A percentile compares a stretch with the other conserved stretches of the same genome.
Conservation (phyloP, 495 filamentous ascomycete genomes). For the Aspergillus haitiensis region DNA sequence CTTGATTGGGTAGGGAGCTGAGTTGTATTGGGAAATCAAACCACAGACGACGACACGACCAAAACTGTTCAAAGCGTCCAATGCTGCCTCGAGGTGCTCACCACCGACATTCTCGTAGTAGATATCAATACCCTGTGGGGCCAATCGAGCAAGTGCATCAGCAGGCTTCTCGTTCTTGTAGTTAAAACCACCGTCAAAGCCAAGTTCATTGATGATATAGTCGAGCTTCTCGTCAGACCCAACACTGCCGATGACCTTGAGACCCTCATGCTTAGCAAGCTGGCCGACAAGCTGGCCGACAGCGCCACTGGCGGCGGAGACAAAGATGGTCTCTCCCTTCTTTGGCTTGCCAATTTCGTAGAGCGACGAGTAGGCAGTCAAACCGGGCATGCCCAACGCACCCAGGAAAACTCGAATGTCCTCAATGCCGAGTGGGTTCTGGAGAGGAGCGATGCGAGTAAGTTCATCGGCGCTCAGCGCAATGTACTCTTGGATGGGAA, state of each 20-base stretch:
- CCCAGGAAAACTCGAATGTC: conserved; percentile 60
- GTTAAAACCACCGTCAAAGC: conserved; percentile 72
- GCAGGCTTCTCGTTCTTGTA: conserved; percentile 71
- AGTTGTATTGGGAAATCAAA: conserved; percentile 81
- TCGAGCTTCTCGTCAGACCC: conserved; percentile 68
- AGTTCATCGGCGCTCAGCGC: conserved; percentile 33
- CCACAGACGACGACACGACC: conserved; percentile 72
- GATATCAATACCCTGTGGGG: conserved; percentile 85
- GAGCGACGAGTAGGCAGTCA: conserved; percentile 79
- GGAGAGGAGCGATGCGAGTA: conserved; percentile 34
- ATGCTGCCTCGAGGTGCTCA: conserved; percentile 76
- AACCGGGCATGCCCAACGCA: conserved; percentile 81
- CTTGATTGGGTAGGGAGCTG: conserved; percentile 62
- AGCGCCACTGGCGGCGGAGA: conserved; percentile 78
- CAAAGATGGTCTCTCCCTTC: conserved; percentile 86
- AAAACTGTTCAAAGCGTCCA: conserved; percentile 65
- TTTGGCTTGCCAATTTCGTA: conserved; percentile 83
- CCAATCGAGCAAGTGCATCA: conserved; percentile 71
- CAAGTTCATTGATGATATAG: conserved; percentile 64
- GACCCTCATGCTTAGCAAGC: conserved; percentile 81
- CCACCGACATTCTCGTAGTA: conserved; percentile 97
- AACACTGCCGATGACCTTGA: conserved; percentile 78
- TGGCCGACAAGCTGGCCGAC: conserved; percentile 85
- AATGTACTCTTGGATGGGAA: conserved; percentile 64
- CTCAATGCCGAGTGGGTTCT: conserved; percentile 48